phyloP scores from a whole-genome alignment of 139 green algal genomes.

The Chlorokybus atmophyticus region DNA sequence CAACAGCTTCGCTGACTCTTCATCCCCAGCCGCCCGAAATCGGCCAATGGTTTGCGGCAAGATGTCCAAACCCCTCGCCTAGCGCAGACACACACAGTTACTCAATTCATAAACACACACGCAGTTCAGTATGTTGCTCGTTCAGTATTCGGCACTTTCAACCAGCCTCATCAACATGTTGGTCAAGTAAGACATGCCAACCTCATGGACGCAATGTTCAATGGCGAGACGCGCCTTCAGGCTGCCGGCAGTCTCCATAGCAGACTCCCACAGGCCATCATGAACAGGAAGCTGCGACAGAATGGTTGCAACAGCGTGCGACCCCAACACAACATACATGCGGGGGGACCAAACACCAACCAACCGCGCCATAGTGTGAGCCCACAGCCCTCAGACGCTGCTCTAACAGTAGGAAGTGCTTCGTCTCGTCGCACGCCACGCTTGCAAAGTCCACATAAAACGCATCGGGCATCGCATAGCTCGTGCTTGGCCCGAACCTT shows the following conservation, averaged over 20 bases:
- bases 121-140: too few species aligned
- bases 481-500: conserved; percentile 16
- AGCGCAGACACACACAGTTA: too few species aligned
- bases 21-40: conserved; percentile 55
- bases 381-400: conserved; percentile 47
- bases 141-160: too few species aligned
- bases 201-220: conserved; percentile 84
- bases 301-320: too few species aligned
- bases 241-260: conserved; percentile 42
- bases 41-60: conserved; percentile 70
- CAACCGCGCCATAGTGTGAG: conserved; percentile 54
- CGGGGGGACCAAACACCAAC: too few species aligned
- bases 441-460: conserved; percentile 36
- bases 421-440: conserved; percentile 72
- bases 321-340: too few species aligned
- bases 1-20: conserved; percentile 42
- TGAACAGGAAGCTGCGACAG: conserved; percentile 47
- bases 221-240: conserved; percentile 68
- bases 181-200: conserved; percentile 4
- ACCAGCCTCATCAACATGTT: too few species aligned
- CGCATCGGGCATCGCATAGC: conserved; percentile 8
- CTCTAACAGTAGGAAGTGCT: conserved; percentile 58
- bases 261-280: conserved; percentile 66
- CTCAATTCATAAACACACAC: too few species aligned
- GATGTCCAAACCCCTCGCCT: conserved; percentile 65